These are phyloP conservation scores for Penicillium sp. DNA, from an alignment of 2,329 filamentous ascomycete species.

Conservation along the genomic window DNA sequence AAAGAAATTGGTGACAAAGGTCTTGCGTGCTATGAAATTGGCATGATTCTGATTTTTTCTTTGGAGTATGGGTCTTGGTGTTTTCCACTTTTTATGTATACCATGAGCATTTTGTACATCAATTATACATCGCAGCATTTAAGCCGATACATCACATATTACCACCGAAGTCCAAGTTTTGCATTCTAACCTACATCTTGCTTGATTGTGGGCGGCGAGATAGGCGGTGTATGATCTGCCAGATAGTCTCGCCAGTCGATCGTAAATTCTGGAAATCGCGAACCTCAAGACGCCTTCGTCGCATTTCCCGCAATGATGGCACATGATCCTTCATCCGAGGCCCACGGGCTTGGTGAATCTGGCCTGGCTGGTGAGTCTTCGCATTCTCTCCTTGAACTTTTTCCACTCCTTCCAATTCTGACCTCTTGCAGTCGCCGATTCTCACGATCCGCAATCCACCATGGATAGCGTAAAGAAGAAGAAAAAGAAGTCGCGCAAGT, in stretches of 20 bases:
- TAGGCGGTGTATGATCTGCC: slow-evolving; percentile 12
- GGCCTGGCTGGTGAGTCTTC: slow-evolving; percentile 1
- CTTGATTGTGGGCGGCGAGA: background rate
- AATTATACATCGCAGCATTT: slow-evolving; percentile 6
- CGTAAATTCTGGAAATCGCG: slow-evolving; percentile 9
- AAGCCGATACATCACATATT: background rate
- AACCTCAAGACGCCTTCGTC: background rate
- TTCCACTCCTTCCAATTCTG: background rate
- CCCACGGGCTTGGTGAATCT: background rate
- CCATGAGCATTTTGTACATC: slow-evolving; percentile 17
- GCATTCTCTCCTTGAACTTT: background rate
- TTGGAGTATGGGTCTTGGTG: slow-evolving; percentile 10
- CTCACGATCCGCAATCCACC: background rate
- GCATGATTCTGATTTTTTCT: slow-evolving; percentile 18
- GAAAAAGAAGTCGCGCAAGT: slow-evolving; percentile 9
- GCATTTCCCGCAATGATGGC: background rate
- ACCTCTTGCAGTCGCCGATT: slow-evolving; percentile 3
- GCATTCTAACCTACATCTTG: background rate
- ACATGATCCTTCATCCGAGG: background rate
- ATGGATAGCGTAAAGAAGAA: slow-evolving; percentile 3
- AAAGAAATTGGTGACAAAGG: slow-evolving; percentile 45
- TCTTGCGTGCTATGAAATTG: slow-evolving; percentile 44
- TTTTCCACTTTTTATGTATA: slow-evolving; percentile 11
- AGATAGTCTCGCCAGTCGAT: background rate
- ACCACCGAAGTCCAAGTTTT: background rate